Evolutionary conservation across 495 filamentous ascomycete genomes (phyloP).

Genomic region (Platismatia glauca): DNA sequence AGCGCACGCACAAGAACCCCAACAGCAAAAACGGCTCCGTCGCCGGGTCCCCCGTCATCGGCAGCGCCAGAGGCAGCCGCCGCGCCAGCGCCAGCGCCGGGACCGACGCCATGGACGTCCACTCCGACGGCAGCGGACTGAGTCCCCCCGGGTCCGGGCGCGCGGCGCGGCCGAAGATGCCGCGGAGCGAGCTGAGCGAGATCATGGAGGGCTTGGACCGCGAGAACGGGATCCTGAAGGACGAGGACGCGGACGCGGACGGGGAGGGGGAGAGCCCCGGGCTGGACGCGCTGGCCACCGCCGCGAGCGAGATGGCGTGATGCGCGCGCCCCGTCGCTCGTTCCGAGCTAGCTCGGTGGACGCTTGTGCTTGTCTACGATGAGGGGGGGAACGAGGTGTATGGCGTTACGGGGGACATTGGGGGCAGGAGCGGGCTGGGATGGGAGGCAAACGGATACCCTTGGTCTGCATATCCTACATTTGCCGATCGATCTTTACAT

Average conservation of each 20-base stretch:
- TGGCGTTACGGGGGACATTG: background rate
- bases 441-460: background rate
- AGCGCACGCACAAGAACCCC: slow-evolving; percentile 62
- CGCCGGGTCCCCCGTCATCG: slow-evolving; percentile 10
- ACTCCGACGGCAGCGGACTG: background rate
- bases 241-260: slow-evolving; percentile 17
- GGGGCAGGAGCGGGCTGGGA: background rate
- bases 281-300: slow-evolving; percentile 24
- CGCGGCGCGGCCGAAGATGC: slow-evolving; percentile 12
- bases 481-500: background rate
- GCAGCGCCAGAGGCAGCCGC: background rate
- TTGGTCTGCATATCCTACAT: background rate
- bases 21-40: background rate
- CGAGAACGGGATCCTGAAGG: background rate
- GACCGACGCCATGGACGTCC: slow-evolving; percentile 15
- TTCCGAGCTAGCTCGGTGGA: background rate
- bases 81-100: background rate
- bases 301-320: slow-evolving; percentile 20
- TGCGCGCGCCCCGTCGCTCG: background rate
- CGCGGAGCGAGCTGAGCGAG: slow-evolving; percentile 19
- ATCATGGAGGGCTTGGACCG: slow-evolving; percentile 16
- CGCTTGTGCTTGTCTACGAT: background rate
- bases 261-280: slow-evolving; percentile 25
- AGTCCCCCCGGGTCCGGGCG: background rate
- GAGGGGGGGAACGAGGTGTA: background rate